Evolutionary conservation across 306 rosid species (phyloP).

Genomic region (Hylodesmum podocarpum): DNA sequence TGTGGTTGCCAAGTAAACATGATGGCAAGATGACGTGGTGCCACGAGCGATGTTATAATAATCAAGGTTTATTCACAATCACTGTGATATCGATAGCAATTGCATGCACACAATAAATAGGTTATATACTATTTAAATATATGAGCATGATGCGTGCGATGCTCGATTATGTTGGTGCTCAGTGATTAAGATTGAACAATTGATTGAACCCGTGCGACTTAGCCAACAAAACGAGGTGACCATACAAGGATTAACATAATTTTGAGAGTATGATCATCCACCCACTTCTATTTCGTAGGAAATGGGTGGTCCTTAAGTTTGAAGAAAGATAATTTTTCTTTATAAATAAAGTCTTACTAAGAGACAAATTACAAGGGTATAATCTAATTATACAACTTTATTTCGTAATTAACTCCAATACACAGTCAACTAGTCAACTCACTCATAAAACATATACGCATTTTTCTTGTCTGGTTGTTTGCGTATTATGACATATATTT

Average conservation of each 20-base stretch:
- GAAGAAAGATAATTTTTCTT: neutral
- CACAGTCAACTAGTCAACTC: too few relatives aligned
- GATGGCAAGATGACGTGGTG: neutral
- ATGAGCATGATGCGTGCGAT: neutral
- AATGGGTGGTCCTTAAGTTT: too few relatives aligned
- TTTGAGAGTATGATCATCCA: neutral
- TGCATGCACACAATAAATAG: neutral
- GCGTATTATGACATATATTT: too few relatives aligned
- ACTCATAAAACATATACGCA: too few relatives aligned
- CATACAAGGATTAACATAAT: neutral
- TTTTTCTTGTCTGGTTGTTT: too few relatives aligned
- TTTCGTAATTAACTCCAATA: too few relatives aligned
- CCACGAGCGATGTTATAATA: neutral
- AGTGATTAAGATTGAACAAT: neutral
- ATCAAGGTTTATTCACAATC: neutral
- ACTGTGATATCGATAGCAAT: neutral
- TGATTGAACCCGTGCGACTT: neutral
- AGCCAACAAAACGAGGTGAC: neutral
- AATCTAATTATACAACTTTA: too few relatives aligned
- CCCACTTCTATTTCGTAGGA: neutral
- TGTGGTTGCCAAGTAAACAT: neutral
- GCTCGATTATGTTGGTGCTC: neutral
- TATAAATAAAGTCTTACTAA: too few relatives aligned
- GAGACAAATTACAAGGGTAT: too few relatives aligned
- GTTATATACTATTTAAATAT: neutral